phyloP scores from a whole-genome alignment of 345 rosid genomes.

The Gynandropsis gynandra region DNA sequence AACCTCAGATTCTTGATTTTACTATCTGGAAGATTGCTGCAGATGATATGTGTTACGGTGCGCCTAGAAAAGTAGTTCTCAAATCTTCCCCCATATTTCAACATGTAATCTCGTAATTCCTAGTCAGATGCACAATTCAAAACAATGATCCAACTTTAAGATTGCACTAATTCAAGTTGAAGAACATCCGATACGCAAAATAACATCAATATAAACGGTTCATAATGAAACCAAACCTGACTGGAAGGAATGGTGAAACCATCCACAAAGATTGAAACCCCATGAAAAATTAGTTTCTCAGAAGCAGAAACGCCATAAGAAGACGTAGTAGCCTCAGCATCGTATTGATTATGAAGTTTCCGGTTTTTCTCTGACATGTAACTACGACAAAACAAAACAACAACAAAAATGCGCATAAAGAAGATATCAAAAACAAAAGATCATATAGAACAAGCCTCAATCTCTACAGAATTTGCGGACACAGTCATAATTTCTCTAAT shows the following conservation, averaged over 20 bases:
- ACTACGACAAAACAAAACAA: conserved; percentile 35
- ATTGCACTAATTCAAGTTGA: not conserved
- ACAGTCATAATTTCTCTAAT: not conserved
- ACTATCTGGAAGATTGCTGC: conserved; percentile 82
- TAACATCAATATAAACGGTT: not conserved
- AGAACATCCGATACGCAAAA: not conserved
- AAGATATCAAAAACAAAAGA: not conserved
- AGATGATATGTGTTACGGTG: conserved; percentile 76
- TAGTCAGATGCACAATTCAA: conserved; percentile 22
- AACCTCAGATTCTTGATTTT: conserved; percentile 87
- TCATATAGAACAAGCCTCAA: not conserved
- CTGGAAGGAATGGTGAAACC: conserved; percentile 86
- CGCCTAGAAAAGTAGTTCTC: conserved; percentile 86
- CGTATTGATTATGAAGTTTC: conserved; percentile 72
- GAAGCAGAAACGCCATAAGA: conserved; percentile 33
- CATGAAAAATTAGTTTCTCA: conserved; percentile 56
- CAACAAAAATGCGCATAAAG: too few species aligned
- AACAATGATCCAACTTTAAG: not conserved
- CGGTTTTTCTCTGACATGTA: conserved; percentile 78
- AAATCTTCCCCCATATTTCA: conserved; percentile 63
- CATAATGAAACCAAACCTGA: conserved; percentile 43
- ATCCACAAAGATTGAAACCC: conserved; percentile 87
- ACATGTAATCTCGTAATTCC: conserved; percentile 78
- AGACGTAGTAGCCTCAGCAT: conserved; percentile 49
- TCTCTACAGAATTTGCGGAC: not conserved